phyloP scores from a whole-genome alignment of 2,329 filamentous ascomycete species.

The Pseudocercospora fuligena region DNA sequence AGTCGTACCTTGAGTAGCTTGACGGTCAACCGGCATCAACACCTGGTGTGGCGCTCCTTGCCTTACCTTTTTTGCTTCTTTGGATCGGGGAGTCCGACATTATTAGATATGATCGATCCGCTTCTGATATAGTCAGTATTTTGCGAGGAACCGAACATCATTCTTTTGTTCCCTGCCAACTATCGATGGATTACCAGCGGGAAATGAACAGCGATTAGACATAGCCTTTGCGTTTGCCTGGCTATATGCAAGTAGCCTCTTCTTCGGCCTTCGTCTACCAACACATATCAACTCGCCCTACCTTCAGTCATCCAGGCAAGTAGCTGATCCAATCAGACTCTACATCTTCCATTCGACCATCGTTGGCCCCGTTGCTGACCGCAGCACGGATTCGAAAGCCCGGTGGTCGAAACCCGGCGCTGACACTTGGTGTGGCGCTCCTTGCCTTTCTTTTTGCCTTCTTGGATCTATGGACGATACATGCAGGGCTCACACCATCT shows the following conservation, averaged over 20 bases:
- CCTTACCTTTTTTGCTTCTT: neutral
- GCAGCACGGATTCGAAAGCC: neutral
- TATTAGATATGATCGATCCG: too few relatives aligned
- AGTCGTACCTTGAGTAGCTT: neutral
- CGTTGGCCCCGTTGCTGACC: neutral
- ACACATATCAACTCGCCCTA: neutral
- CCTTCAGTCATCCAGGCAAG: neutral
- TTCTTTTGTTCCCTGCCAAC: too few relatives aligned
- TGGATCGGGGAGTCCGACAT: too few relatives aligned
- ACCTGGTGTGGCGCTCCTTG: neutral
- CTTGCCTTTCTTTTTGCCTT: neutral
- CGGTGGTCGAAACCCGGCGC: neutral
- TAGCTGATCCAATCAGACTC: slow-evolving; percentile 9
- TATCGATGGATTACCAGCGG: too few relatives aligned
- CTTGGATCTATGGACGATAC: too few relatives aligned
- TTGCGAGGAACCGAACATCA: too few relatives aligned
- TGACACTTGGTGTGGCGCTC: neutral
- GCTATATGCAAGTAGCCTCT: neutral
- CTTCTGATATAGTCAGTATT: too few relatives aligned
- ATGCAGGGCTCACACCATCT: too few relatives aligned
- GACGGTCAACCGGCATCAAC: neutral
- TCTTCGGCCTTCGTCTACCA: neutral
- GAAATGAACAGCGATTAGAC: too few relatives aligned
- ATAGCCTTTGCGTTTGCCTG: too few relatives aligned
- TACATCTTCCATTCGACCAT: neutral